Base-by-base conservation (phyloP, 805 yeast genomes). In the Ogataea angusta region DNA sequence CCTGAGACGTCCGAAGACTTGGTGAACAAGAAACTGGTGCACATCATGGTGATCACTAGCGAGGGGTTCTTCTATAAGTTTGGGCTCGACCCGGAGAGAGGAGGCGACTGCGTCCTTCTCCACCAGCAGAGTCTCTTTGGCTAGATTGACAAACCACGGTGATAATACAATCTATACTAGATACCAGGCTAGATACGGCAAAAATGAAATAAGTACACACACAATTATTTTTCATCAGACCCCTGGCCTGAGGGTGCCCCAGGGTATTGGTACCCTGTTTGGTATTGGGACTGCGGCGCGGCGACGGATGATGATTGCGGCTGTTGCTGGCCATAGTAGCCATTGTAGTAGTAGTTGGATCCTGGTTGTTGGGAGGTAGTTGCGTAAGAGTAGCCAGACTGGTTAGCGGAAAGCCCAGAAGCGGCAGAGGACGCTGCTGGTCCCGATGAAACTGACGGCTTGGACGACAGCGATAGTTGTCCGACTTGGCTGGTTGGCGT, bases 71-170 rank as follows among this genome's bases (percentile, higher is more conserved):
- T 85, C 52, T 89, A 85, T 59, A 88, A 82, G 34, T 91, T 86
- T 62, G 87, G 89, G 0, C 68, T 93, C 36, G 93, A 88, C 56
- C 82, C 93, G 0, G 95, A 82, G 46, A 66, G 90, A 39, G 98
- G 98, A 1, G 99, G 99, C 2, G 99, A 93, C 59, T 93, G 99
- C 64, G 78, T 84, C 23, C 64, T 88, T 39, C 67, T 88, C 33
- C 78, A 81, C 46, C 95, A 87, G 54, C 35, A 49, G 16, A 53
- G 57, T 32, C 44, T 60, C 18, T 44, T 44, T 29, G 44, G 45
- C 24, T 46, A 30, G 23, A 30, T 7, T 12, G 26, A 10, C 27
- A 25, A 14, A 12, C n/a, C 31, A 38, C 6, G 30, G 32, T 37
- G 41, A 23, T 38, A 38, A 38, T 38, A 38, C 42, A 38, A 32